These are phyloP conservation scores for Solanum paucissectum DNA, from an alignment of 257 asterid genomes.

Conservation along the genomic window DNA sequence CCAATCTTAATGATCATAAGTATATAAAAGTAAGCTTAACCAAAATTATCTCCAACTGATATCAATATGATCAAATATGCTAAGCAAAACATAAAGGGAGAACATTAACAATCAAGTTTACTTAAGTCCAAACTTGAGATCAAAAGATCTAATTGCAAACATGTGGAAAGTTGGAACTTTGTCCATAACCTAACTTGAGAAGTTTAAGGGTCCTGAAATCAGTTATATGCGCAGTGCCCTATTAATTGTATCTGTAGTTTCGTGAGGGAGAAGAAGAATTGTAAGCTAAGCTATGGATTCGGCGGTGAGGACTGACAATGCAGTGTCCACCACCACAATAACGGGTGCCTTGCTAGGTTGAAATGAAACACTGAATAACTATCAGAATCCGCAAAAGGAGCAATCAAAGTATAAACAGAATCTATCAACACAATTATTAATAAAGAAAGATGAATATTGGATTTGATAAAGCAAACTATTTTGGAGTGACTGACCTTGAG, in stretches of 20 bases:
- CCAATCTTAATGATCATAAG: background rate
- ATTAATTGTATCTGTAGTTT: no score
- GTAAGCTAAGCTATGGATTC: background rate
- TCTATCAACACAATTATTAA: background rate
- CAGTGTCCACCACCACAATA: background rate
- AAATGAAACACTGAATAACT: background rate
- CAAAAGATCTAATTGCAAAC: background rate
- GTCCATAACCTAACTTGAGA: background rate
- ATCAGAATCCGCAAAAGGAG: background rate
- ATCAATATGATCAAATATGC: background rate
- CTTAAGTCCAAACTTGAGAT: background rate
- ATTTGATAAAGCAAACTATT: background rate
- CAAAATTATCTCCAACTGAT: background rate
- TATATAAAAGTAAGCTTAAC: background rate
- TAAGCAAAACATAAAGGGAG: no score
- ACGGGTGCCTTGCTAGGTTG: background rate
- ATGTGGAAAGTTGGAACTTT: background rate
- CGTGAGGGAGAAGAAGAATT: no score
- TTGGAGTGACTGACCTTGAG: background rate
- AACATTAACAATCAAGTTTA: background rate
- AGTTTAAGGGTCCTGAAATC: no score
- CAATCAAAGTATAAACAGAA: background rate
- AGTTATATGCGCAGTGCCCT: background rate
- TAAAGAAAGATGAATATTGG: background rate
- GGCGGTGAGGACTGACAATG: background rate